phyloP scores from a whole-genome alignment of 1,139 yeast species.

The Candida glucosophila region DNA sequence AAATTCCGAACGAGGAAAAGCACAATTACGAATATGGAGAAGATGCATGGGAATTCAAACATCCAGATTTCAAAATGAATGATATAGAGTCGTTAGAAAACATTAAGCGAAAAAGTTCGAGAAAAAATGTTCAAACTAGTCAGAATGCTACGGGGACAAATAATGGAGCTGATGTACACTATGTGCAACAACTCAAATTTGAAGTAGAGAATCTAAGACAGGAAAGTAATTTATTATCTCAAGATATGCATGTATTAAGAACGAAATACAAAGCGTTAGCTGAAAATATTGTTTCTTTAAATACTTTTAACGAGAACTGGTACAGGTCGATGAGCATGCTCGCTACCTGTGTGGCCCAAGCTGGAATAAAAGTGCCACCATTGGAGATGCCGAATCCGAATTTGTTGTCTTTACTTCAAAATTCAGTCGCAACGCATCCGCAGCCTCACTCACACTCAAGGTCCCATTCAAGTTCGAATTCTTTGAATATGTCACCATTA shows the following conservation, averaged over 20 bases:
- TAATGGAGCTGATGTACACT: conserved; percentile 5
- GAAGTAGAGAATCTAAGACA: conserved; percentile 31
- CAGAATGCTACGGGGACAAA: conserved; percentile 3
- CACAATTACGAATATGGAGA: conserved; percentile 57
- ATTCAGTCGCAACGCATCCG: too few relatives aligned
- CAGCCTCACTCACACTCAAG: too few relatives aligned
- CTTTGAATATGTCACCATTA: conserved; percentile 2
- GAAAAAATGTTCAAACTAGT: conserved; percentile 13
- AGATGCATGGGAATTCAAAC: conserved; percentile 91
- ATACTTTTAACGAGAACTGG: conserved; percentile 48
- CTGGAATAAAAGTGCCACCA: conserved; percentile 63
- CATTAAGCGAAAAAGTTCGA: conserved; percentile 63
- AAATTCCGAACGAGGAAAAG: conserved; percentile 47
- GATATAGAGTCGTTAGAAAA: conserved; percentile 67
- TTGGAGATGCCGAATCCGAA: conserved; percentile 44
- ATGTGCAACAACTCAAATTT: conserved; percentile 24
- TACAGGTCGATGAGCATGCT: conserved; percentile 43
- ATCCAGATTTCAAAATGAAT: conserved; percentile 74
- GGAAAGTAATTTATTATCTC: conserved; percentile 32
- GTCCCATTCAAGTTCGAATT: background rate
- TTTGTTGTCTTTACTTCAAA: conserved; percentile 15
- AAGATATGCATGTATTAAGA: conserved; percentile 39
- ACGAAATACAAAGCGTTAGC: conserved; percentile 57
- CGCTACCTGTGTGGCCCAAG: conserved; percentile 38
- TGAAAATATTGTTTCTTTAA: conserved; percentile 50